Percentiles rank a stretch among this genome's conserved stretches.
Evolutionary conservation across 1,139 yeast species (phyloP).

Genomic region (Pichia norvegensis): DNA sequence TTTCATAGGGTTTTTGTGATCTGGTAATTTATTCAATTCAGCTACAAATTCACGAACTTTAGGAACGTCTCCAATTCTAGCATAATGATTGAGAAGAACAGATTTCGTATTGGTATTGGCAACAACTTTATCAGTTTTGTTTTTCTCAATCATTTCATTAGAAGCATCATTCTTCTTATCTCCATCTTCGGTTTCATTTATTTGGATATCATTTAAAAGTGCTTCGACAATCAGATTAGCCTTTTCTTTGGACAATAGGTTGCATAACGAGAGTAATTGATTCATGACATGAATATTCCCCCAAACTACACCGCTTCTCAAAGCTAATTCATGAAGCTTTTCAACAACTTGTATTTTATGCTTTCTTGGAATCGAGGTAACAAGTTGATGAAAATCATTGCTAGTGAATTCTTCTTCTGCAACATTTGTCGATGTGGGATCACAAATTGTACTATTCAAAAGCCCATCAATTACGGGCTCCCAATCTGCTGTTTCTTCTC

Average conservation of each 20-base stretch:
- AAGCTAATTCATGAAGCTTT: slow-evolving; percentile 31
- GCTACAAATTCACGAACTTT: slow-evolving; percentile 27
- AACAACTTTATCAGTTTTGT: slow-evolving; percentile 11
- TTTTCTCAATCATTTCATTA: not conserved
- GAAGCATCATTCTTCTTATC: not conserved
- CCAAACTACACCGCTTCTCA: slow-evolving; percentile 19
- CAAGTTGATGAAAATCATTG: slow-evolving; percentile 35
- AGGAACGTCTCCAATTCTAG: slow-evolving; percentile 29
- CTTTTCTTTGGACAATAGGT: slow-evolving; percentile 7
- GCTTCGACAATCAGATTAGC: slow-evolving; percentile 18
- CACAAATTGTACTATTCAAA: slow-evolving; percentile 7
- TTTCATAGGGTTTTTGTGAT: slow-evolving; percentile 13
- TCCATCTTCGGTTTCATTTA: not conserved
- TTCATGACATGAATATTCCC: slow-evolving; percentile 35
- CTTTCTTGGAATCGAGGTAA: slow-evolving; percentile 38
- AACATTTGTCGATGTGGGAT: not conserved
- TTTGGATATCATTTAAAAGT: slow-evolving; percentile 25
- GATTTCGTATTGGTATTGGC: slow-evolving; percentile 38
- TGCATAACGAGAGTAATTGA: slow-evolving; percentile 27
- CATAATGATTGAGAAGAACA: slow-evolving; percentile 33
- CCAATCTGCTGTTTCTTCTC: slow-evolving; percentile 48
- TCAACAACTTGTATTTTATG: slow-evolving; percentile 34
- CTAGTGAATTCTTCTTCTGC: slow-evolving; percentile 31
- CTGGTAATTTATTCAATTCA: slow-evolving; percentile 11
- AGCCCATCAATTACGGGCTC: slow-evolving; percentile 42